A percentile compares a stretch with the other conserved stretches of the same genome.
Evolutionary conservation across 2,329 filamentous ascomycete genomes (phyloP).

Genomic region (Fusarium anguioides): DNA sequence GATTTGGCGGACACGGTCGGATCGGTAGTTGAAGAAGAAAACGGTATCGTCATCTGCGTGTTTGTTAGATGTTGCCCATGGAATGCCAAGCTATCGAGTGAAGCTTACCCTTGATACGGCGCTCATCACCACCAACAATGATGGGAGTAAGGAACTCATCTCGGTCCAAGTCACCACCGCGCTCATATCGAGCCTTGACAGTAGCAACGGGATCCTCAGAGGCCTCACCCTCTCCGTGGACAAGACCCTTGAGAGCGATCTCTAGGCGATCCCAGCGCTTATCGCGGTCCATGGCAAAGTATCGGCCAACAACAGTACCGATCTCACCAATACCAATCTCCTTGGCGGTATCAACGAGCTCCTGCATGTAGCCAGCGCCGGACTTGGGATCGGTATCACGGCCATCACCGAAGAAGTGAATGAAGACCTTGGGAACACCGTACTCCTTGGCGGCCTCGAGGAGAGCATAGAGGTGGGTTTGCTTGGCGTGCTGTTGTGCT

Average conservation of each 20-base stretch:
- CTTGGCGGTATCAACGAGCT: slow-evolving; percentile 81
- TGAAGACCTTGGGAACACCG: slow-evolving; percentile 89
- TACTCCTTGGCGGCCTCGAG: slow-evolving; percentile 91
- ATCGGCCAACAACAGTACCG: slow-evolving; percentile 92
- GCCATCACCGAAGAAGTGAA: slow-evolving; percentile 99
- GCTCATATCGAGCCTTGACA: slow-evolving; percentile 87
- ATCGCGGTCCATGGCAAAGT: slow-evolving; percentile 99
- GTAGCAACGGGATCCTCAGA: slow-evolving; percentile 86
- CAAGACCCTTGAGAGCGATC: slow-evolving; percentile 86
- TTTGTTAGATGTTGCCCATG: slow-evolving; percentile 7
- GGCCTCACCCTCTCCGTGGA: slow-evolving; percentile 87
- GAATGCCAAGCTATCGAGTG: not conserved
- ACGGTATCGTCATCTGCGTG: slow-evolving; percentile 85
- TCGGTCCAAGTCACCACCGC: slow-evolving; percentile 74
- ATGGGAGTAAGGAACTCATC: slow-evolving; percentile 99
- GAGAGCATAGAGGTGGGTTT: slow-evolving; percentile 89
- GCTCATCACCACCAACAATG: slow-evolving; percentile 87
- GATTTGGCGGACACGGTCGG: slow-evolving; percentile 95
- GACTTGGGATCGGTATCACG: slow-evolving; percentile 98
- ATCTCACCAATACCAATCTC: slow-evolving; percentile 89
- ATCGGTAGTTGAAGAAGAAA: slow-evolving; percentile 99
- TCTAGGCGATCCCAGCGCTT: slow-evolving; percentile 98
- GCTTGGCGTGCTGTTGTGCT: slow-evolving; percentile 81
- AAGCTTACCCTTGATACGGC: slow-evolving; percentile 81
- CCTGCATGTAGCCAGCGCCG: slow-evolving; percentile 85